Base-by-base conservation (phyloP, 305 asterid genomes). In the Fraxinus dipetala region DNA sequence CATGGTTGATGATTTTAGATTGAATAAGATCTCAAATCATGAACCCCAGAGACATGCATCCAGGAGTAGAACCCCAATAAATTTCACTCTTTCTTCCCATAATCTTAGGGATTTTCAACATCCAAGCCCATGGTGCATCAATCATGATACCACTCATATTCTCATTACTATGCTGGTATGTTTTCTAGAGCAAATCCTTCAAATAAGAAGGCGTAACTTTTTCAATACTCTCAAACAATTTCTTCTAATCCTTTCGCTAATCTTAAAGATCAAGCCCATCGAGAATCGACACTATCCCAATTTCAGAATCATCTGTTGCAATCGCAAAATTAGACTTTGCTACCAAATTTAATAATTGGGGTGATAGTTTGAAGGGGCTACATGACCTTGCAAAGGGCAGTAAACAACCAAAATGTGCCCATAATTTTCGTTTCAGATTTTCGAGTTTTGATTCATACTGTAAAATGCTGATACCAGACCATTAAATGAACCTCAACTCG, bases 381-480 rank as follows among this genome's bases (percentile, higher is more conserved):
- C 86, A 79, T 90, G 95, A 59, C 93, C 92, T 76, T 87, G 93
- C 54, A 90, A 72, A 72, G 92, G 92, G 70, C 85, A 82, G 18
- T 90, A 75, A 6, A 91, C 82, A 13, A 87, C 86, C 59, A 91
- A 9, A 77, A 91, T 81, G 79, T 87, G 94, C 54, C 89, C 90
- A 77, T 63, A 35, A 7, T 2, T 83, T 65, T 80, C 48, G 45
- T 77, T 65, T 31, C 34, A n/a, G 80, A 1, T 18, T 72, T 43
- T 26, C 13, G 75, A 36, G 75, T 28, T 86, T 65, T 22, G 18
- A 16, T 54, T 54, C 7, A 14, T 54, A 54, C 9, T 4, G 63
- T 14, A n/a, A 14, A 54, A 54, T 54, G 63, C 63, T 4, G 16
- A 43, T 43, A 2, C 45, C 13, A 8, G 40, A 6, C 6, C 40